Percentiles rank a stretch among this genome's conserved stretches.
phyloP scores from a whole-genome alignment of 805 yeast genomes.

The Yarrowia keelungensis region DNA sequence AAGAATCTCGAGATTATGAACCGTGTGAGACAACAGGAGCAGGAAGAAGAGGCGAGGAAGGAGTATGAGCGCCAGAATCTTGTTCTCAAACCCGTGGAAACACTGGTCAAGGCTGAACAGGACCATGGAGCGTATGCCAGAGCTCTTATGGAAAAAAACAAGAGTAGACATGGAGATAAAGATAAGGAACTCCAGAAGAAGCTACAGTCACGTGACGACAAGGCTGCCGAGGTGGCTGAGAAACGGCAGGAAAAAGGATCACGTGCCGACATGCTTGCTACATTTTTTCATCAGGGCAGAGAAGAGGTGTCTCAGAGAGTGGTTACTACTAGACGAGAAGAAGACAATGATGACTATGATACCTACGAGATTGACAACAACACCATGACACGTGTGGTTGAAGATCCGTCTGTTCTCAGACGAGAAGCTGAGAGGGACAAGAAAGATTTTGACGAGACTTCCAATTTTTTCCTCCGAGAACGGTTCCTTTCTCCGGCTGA shows the following conservation, averaged over 20 bases:
- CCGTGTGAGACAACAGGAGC: neutral
- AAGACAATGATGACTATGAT: neutral
- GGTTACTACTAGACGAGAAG: too few relatives aligned
- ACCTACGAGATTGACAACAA: neutral
- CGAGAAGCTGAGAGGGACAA: neutral
- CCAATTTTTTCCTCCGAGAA: neutral
- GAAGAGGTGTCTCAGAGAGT: too few relatives aligned
- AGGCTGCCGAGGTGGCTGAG: too few relatives aligned
- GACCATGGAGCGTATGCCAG: constrained; percentile 1
- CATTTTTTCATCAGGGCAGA: neutral
- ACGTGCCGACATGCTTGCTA: neutral
- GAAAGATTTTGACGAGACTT: neutral
- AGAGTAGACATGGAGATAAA: neutral
- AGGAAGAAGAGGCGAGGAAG: neutral
- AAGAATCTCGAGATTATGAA: neutral
- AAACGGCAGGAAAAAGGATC: neutral
- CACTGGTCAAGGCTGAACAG: neutral
- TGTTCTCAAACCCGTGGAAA: neutral
- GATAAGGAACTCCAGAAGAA: neutral
- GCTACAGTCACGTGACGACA: too few relatives aligned
- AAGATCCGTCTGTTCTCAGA: neutral
- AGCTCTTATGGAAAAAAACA: neutral
- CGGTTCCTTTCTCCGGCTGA: constrained; percentile 1
- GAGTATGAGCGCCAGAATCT: neutral
- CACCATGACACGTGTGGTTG: neutral